phyloP scores from a whole-genome alignment of 176 grass and related monocot species.

The Paspalum notatum region DNA sequence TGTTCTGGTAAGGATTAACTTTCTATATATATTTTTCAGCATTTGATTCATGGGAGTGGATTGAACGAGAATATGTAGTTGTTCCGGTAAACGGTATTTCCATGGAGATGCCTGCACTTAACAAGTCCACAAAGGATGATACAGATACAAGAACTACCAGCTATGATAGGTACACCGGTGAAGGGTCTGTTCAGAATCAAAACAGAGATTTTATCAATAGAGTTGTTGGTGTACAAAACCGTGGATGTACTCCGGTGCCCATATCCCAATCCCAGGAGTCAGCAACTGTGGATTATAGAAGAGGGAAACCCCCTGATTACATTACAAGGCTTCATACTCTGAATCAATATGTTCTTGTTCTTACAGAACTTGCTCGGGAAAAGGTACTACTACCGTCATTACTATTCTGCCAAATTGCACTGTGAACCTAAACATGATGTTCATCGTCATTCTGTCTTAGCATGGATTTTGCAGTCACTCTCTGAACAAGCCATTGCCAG shows the following conservation, averaged over 20 bases:
- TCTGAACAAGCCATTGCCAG: not conserved
- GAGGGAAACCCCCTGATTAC: slow-evolving; percentile 41
- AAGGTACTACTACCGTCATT: slow-evolving; percentile 53
- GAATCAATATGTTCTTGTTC: slow-evolving; percentile 60
- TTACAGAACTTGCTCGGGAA: slow-evolving; percentile 60
- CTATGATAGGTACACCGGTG: slow-evolving; percentile 32
- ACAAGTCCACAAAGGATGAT: slow-evolving; percentile 49
- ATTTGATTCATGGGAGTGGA: slow-evolving; percentile 76
- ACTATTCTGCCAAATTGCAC: slow-evolving; percentile 31
- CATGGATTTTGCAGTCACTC: not conserved
- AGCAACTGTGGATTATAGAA: slow-evolving; percentile 41
- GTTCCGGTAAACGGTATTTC: slow-evolving; percentile 60
- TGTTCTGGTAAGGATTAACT: slow-evolving; percentile 32
- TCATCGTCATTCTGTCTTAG: slow-evolving; percentile 19
- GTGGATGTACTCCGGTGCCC: slow-evolving; percentile 31
- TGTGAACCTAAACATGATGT: slow-evolving; percentile 31
- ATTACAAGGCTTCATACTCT: slow-evolving; percentile 56
- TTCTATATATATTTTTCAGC: slow-evolving; percentile 43
- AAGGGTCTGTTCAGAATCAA: slow-evolving; percentile 41
- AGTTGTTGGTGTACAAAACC: slow-evolving; percentile 29
- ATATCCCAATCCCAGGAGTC: slow-evolving; percentile 22
- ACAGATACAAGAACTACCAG: slow-evolving; percentile 36
- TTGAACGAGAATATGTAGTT: slow-evolving; percentile 69
- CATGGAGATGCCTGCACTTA: slow-evolving; percentile 52
- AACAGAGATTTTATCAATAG: slow-evolving; percentile 25